Base-by-base conservation (phyloP, 2,329 filamentous ascomycete genomes). In the Fusarium praegraminearum region DNA sequence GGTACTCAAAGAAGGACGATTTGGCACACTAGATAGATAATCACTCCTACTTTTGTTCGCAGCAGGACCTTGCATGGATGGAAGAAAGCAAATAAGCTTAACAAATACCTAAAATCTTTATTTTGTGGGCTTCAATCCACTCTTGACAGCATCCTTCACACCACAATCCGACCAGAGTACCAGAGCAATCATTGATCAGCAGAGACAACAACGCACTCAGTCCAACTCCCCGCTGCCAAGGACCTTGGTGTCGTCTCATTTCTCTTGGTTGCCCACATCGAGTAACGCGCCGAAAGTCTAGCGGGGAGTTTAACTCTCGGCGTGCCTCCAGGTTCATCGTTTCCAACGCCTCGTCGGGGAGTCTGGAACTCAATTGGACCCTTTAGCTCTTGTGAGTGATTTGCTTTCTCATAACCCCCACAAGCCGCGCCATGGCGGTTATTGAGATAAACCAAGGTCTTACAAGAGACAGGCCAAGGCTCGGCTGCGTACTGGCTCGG, bases 261-360 rank as follows among this genome's bases (percentile, higher is more conserved):
- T 41, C 6, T 22, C 66, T 67, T 67, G 62, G 58, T 33, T 18
- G 16, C 13, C 41, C n/a, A 41, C 35, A 36, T 51, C 38, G 55
- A 59, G 43, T 30, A 49, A 61, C 40, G 12, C 33, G 6, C 54
- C 35, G 50, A 30, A 32, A 52, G 33, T 50, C 36, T 46, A 33
- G 22, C 70, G 71, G 71, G 71, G 71, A 73, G 71, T 67, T 62
- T 51, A 72, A 65, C 59, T 60, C 40, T 55, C 22, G 47, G 30
- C 30, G 16, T 28, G 22, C 26, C 12, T 38, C 33, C 50, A 24
- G 35, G 28, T 36, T 55, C 22, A 22, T 47, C 55, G 55, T 60
- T 33, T 47, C 36, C 28, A 30, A 58, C 62, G 62, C 67, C 50
- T 55, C 58, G 26, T 58, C 62, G 57, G 71, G 69, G 71, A 71